Evolutionary conservation across 345 rosid genomes (phyloP).

Genomic region (Diplotaxis tenuifolia): DNA sequence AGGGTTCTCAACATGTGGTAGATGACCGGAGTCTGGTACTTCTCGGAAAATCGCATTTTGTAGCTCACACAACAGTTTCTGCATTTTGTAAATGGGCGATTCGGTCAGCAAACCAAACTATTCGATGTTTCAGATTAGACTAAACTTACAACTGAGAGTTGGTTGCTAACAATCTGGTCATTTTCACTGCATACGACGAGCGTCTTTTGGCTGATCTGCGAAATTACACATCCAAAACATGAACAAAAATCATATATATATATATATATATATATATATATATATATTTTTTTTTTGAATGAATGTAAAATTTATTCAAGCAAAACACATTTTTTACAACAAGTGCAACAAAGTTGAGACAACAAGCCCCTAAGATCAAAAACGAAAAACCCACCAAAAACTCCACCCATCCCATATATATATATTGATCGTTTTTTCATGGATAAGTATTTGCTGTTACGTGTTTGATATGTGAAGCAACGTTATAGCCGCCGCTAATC

Average conservation of each 20-base stretch:
- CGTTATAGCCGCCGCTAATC: constrained; percentile 80
- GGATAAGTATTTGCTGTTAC: constrained; percentile 32
- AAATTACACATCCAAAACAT: neutral
- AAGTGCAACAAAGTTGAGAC: too few species aligned
- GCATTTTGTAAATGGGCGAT: constrained; percentile 14
- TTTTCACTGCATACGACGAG: constrained; percentile 68
- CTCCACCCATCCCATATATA: too few species aligned
- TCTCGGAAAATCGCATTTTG: constrained; percentile 48
- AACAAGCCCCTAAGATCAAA: too few species aligned
- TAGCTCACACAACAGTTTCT: constrained; percentile 67
- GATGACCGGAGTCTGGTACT: constrained; percentile 64
- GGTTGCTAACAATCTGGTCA: constrained; percentile 67
- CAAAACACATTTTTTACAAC: too few species aligned
- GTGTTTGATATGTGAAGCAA: constrained; percentile 56
- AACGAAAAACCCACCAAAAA: too few species aligned
- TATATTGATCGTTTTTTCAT: neutral
- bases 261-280: neutral
- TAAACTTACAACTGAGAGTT: constrained; percentile 56
- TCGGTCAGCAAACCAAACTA: neutral
- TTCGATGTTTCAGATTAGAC: neutral
- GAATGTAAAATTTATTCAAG: too few species aligned
- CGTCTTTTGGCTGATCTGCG: constrained; percentile 64
- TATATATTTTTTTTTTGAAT: too few species aligned
- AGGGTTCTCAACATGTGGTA: constrained; percentile 80
- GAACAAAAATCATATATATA: neutral